These are phyloP conservation scores for Rusavskia elegans DNA, from an alignment of 495 filamentous ascomycete species.

Conservation along the genomic window DNA sequence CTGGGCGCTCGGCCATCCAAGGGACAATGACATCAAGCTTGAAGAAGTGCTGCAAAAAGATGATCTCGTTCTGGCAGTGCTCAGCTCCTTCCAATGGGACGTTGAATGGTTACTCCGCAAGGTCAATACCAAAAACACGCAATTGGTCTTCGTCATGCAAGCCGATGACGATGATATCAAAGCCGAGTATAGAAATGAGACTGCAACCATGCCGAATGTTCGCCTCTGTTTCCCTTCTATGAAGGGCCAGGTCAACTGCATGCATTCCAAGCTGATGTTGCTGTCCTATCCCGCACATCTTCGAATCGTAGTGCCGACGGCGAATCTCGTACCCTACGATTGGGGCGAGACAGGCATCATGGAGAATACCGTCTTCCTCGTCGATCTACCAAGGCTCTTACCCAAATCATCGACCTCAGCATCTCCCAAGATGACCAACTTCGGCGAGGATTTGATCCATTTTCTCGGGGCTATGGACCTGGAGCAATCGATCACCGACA, in stretches of 20 bases:
- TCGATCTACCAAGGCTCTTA: constrained; percentile 56
- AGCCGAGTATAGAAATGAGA: constrained; percentile 28
- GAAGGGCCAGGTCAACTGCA: constrained; percentile 45
- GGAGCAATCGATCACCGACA: constrained; percentile 40
- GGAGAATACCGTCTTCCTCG: constrained; percentile 78
- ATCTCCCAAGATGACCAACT: constrained; percentile 32
- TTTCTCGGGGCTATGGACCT: constrained; percentile 57
- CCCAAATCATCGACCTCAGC: constrained; percentile 3
- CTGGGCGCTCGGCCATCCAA: constrained; percentile 39
- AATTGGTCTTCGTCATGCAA: constrained; percentile 53
- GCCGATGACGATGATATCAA: constrained; percentile 40
- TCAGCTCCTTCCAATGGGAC: constrained; percentile 83
- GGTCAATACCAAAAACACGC: constrained; percentile 33
- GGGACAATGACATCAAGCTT: constrained; percentile 68
- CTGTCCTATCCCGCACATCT: constrained; percentile 54
- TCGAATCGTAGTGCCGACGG: constrained; percentile 63
- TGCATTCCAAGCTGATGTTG: constrained; percentile 85
- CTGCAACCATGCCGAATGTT: constrained; percentile 35
- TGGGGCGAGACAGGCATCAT: constrained; percentile 70
- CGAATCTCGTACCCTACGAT: constrained; percentile 65
- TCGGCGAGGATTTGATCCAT: constrained; percentile 52
- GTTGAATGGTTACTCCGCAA: constrained; percentile 54
- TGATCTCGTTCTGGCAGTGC: constrained; percentile 55
- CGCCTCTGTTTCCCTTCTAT: constrained; percentile 69
- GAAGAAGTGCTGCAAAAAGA: constrained; percentile 72